Evolutionary conservation across 192 early-diverging fungal genomes (phyloP).

Genomic region (Coemansia sp.): DNA sequence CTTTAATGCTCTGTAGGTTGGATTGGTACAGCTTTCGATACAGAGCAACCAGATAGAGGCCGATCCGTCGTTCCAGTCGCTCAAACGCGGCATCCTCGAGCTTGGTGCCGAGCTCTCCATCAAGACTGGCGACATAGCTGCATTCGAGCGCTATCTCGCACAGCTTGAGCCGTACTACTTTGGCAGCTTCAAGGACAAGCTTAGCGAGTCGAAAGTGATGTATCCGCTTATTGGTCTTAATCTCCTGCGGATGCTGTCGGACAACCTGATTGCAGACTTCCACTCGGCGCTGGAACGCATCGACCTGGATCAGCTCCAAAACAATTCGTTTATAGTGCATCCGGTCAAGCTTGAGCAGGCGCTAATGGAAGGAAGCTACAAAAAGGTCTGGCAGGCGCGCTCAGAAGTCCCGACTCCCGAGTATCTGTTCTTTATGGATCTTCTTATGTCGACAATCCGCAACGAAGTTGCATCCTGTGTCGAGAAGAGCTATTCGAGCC

Average conservation of each 20-base stretch:
- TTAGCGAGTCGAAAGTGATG: constrained; percentile 78
- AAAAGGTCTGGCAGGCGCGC: constrained; percentile 92
- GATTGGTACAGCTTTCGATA: constrained; percentile 35
- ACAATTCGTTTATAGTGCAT: constrained; percentile 85
- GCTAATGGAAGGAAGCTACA: constrained; percentile 97
- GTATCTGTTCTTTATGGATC: constrained; percentile 92
- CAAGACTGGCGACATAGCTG: constrained; percentile 79
- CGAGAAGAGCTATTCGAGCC: constrained; percentile 86
- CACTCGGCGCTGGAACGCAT: constrained; percentile 95
- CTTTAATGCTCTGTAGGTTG: constrained; percentile 27
- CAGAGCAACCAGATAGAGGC: constrained; percentile 27
- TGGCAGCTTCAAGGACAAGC: constrained; percentile 54
- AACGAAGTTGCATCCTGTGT: constrained; percentile 94
- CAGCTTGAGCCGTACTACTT: constrained; percentile 90
- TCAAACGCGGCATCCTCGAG: constrained; percentile 67
- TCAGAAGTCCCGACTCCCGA: constrained; percentile 86
- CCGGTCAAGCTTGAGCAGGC: constrained; percentile 94
- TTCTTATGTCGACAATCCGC: constrained; percentile 90
- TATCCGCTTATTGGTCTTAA: constrained; percentile 91
- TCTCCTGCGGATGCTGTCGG: constrained; percentile 86
- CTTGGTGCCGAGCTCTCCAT: constrained; percentile 87
- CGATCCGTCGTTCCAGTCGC: constrained; percentile 32
- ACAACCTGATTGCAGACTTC: constrained; percentile 96
- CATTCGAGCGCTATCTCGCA: constrained; percentile 94
- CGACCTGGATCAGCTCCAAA: constrained; percentile 73